A percentile compares a stretch with the other conserved stretches of the same genome.
Conservation (phyloP, 2,329 filamentous ascomycete genomes). For the Alternaria postmessia region DNA sequence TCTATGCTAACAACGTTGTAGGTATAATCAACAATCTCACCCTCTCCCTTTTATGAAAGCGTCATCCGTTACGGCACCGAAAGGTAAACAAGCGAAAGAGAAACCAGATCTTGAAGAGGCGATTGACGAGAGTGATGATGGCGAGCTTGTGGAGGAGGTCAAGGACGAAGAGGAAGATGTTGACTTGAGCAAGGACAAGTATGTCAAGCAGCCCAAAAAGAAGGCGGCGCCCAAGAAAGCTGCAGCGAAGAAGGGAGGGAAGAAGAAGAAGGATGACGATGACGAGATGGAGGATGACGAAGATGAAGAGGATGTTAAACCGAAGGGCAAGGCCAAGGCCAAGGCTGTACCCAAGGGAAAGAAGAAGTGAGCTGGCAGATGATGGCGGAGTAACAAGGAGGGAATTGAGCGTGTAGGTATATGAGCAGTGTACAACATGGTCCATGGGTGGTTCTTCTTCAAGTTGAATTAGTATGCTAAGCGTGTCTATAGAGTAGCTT, state of each 20-base stretch:
- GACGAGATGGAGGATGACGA: conserved; percentile 32
- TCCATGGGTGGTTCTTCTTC: not conserved
- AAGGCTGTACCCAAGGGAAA: conserved; percentile 48
- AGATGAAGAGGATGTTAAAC: conserved; percentile 58
- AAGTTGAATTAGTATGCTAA: not conserved
- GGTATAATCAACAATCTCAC: conserved; percentile 86
- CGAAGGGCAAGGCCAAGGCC: conserved; percentile 56
- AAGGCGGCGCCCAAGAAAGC: conserved; percentile 62
- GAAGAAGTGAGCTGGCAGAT: conserved; percentile 7
- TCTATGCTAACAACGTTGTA: conserved; percentile 48
- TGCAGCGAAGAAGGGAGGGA: conserved; percentile 58
- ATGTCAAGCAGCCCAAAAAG: conserved; percentile 89
- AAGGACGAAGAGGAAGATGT: conserved; percentile 74
- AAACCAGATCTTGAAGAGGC: conserved; percentile 95
- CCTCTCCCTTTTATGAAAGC: conserved; percentile 97
- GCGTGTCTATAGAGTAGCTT: not conserved
- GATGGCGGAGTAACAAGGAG: not conserved
- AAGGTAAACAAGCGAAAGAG: conserved; percentile 71
- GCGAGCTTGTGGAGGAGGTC: conserved; percentile 53
- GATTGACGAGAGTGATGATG: conserved; percentile 87
- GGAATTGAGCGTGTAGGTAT: not conserved
- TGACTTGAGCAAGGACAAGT: conserved; percentile 95
- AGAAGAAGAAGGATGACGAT: conserved; percentile 45
- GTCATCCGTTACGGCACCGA: conserved; percentile 75
- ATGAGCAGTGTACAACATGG: not conserved